Conservation (phyloP, 75 land plant species). For the Pinus taeda region DNA sequence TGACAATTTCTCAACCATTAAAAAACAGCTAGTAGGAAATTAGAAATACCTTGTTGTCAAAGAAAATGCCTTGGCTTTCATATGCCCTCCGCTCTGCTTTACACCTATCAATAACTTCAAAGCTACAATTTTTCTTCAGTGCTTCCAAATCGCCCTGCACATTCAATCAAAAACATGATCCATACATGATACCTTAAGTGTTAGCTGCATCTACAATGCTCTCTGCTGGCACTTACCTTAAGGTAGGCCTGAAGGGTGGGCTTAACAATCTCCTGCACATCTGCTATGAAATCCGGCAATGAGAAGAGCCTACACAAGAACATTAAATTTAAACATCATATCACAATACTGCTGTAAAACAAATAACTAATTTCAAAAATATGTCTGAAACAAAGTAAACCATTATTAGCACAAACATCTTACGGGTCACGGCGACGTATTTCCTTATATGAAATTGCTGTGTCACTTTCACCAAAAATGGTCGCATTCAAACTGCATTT, state of each 20-base stretch:
- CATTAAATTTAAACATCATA: neutral
- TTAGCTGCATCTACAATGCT: neutral
- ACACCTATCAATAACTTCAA: slow-evolving; percentile 88
- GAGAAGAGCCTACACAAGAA: slow-evolving; percentile 59
- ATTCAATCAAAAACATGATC: slow-evolving; percentile 6
- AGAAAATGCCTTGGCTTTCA: slow-evolving; percentile 66
- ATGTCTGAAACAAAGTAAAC: neutral
- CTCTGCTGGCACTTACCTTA: slow-evolving; percentile 43
- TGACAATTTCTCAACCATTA: neutral
- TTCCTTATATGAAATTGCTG: slow-evolving; percentile 80
- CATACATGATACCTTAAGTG: neutral
- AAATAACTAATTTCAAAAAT: neutral
- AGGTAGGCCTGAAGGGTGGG: slow-evolving; percentile 79
- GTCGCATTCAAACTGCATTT: slow-evolving; percentile 69
- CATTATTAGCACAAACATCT: slow-evolving; percentile 14
- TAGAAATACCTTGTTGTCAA: slow-evolving; percentile 78
- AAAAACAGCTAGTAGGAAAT: neutral
- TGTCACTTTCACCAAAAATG: slow-evolving; percentile 79
- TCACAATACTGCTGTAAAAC: neutral
- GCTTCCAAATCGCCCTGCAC: slow-evolving; percentile 67
- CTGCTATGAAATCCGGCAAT: slow-evolving; percentile 82
- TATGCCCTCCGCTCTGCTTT: slow-evolving; percentile 73
- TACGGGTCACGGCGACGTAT: slow-evolving; percentile 93
- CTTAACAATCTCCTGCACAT: slow-evolving; percentile 77
- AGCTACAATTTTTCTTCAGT: slow-evolving; percentile 67